Base-by-base conservation (phyloP, 1,284 basidiomycete genomes). In the Hemileia vastatrix region DNA sequence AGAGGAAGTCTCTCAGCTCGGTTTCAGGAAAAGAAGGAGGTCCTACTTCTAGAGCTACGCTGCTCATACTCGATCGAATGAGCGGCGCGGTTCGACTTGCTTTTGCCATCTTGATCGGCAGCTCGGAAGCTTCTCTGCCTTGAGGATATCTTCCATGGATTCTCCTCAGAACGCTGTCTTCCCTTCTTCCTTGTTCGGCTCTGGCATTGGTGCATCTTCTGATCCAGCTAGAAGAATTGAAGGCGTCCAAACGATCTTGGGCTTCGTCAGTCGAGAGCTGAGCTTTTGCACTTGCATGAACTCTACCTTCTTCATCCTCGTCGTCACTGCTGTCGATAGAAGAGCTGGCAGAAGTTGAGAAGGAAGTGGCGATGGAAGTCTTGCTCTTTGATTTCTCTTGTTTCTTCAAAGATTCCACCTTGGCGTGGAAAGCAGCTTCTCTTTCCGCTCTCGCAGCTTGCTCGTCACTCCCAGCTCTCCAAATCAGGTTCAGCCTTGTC, bases 381-480 rank as follows among this genome's bases (percentile, higher is more conserved):
- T 65, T 65, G 36, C 77, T 70, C 11, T 76, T 78, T 36, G 81
- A 79, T 36, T 67, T 65, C 43, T 77, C 73, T 1, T 63, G 64
- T 3, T 72, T 67, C 2, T 66, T 57, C 56, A 92, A 83, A 0
- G 84, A 81, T 18, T 81, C 80, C 4, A 84, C 84, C 74, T 94
- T 95, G 3, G 84, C 85, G 11, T 81, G 77, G 72, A 95, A 95
- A 2, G 87, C 87, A n/a, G 85, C 84, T 58, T 92, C 87, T 1
- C 91, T 82, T 60, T 86, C 86, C 56, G 85, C 76, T 23, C 93
- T 81, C n/a, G 83, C 80, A 56, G 80, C 81, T 56, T 86, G 84
- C 64, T 92, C 92, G 49, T 84, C 83, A 36, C 83, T 77, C 0
- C 90, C 91, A 36, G 84, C 82, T 59, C 83, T 81, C 81, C 84